phyloP scores from a whole-genome alignment of 306 rosid genomes.

The Acacia acuminata region DNA sequence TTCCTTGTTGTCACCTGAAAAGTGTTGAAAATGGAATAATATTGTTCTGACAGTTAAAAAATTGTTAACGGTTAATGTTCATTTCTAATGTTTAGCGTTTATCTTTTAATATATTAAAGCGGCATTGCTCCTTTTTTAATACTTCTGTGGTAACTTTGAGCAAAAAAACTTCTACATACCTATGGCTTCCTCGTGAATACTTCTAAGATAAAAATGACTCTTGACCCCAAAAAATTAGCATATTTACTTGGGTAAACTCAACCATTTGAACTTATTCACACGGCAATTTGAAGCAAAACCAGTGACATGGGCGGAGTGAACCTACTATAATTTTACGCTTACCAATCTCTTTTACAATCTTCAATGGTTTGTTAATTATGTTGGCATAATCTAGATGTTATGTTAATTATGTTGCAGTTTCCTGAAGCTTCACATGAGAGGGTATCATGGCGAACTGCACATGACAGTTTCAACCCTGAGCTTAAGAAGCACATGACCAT shows the following conservation, averaged over 20 bases:
- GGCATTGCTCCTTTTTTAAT: too few relatives aligned
- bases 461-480: constrained; percentile 1
- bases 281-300: not conserved
- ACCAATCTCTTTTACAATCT: not conserved
- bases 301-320: not conserved
- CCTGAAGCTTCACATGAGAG: not conserved
- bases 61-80: too few relatives aligned
- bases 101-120: too few relatives aligned
- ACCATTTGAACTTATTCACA: not conserved
- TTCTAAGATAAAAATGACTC: too few relatives aligned
- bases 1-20: too few relatives aligned
- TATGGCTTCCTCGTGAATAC: too few relatives aligned
- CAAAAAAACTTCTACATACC: too few relatives aligned
- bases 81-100: too few relatives aligned
- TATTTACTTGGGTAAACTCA: not conserved
- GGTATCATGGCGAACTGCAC: not conserved
- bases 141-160: too few relatives aligned
- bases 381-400: not conserved
- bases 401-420: constrained; percentile 21
- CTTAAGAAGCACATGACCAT: not conserved
- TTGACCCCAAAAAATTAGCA: not conserved
- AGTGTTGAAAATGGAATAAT: too few relatives aligned
- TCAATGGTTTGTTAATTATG: not conserved
- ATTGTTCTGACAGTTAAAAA: too few relatives aligned
- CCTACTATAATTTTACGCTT: not conserved